phyloP scores from a whole-genome alignment of 768 basidiomycete species.

The Naganishia friedmannii region DNA sequence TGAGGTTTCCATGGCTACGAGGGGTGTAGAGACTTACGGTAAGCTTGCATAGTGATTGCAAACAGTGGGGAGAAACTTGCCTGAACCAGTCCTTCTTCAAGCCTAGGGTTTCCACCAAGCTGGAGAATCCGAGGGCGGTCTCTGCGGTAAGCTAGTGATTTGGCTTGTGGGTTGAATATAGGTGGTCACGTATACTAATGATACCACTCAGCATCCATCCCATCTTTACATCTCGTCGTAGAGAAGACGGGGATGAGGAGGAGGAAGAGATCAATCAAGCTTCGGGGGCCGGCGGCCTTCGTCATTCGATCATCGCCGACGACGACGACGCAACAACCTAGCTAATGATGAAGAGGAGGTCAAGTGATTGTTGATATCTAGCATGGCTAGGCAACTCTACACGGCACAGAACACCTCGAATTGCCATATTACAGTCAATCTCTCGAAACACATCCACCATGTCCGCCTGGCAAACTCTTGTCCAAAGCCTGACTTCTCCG shows the following conservation, averaged over 20 bases:
- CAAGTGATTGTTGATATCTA: background rate
- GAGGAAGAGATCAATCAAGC: too few relatives aligned
- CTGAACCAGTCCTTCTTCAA: background rate
- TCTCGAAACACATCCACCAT: background rate
- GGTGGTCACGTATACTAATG: too few relatives aligned
- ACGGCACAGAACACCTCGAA: background rate
- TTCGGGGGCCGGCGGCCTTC: background rate
- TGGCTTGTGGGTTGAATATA: too few relatives aligned
- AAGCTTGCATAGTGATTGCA: background rate
- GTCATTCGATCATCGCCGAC: background rate
- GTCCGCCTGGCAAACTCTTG: conserved; percentile 31
- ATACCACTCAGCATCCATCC: too few relatives aligned
- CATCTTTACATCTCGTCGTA: too few relatives aligned
- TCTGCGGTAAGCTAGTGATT: too few relatives aligned
- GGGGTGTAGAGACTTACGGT: background rate
- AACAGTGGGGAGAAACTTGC: background rate
- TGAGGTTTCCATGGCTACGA: background rate
- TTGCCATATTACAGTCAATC: background rate
- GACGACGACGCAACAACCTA: too few relatives aligned
- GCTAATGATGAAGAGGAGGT: too few relatives aligned
- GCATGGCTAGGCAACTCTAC: background rate
- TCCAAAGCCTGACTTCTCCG: conserved; percentile 38
- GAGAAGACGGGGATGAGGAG: too few relatives aligned
- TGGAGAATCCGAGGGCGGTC: background rate
- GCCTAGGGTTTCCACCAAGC: background rate